These are phyloP conservation scores for Candolleomyces efflorescens DNA, from an alignment of 768 basidiomycete genomes.

Conservation along the genomic window DNA sequence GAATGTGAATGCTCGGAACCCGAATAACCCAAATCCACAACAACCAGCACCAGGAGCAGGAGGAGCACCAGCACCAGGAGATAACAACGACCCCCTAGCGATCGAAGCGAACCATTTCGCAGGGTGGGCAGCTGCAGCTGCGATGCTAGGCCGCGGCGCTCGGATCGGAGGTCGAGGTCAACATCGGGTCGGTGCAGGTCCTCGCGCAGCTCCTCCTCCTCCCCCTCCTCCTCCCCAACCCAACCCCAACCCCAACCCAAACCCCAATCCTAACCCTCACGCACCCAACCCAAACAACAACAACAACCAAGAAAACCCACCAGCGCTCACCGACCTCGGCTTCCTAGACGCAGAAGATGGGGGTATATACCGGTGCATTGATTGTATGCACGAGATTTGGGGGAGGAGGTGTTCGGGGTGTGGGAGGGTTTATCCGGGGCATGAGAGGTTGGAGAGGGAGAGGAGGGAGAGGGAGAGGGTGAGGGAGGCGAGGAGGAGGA, in stretches of 20 bases:
- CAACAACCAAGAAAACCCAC: conserved; percentile 16
- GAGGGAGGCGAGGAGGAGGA: conserved; percentile 33
- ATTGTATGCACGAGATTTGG: conserved; percentile 78
- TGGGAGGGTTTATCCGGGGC: conserved; percentile 55
- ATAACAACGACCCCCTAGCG: not conserved
- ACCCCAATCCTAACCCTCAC: conserved; percentile 8
- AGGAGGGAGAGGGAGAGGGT: not conserved
- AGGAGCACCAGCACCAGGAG: not conserved
- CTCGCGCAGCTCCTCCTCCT: no score
- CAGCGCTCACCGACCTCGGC: conserved; percentile 47
- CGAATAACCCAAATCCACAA: no score
- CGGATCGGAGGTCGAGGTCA: not conserved
- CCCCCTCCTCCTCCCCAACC: no score
- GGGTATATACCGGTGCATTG: conserved; percentile 69
- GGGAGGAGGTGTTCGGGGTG: conserved; percentile 63
- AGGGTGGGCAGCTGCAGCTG: not conserved
- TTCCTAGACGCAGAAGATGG: conserved; percentile 73
- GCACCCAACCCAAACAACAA: conserved; percentile 13
- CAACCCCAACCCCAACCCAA: no score
- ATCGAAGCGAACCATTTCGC: not conserved
- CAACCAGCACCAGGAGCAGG: not conserved
- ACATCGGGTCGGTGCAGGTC: conserved; percentile 6
- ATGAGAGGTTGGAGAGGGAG: conserved; percentile 22
- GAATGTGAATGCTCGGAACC: no score
- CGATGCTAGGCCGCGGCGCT: not conserved